Percentiles rank a stretch among this genome's conserved stretches.
Conservation (phyloP, 108 stramenopile species). For the Cylindrotheca closterium region DNA sequence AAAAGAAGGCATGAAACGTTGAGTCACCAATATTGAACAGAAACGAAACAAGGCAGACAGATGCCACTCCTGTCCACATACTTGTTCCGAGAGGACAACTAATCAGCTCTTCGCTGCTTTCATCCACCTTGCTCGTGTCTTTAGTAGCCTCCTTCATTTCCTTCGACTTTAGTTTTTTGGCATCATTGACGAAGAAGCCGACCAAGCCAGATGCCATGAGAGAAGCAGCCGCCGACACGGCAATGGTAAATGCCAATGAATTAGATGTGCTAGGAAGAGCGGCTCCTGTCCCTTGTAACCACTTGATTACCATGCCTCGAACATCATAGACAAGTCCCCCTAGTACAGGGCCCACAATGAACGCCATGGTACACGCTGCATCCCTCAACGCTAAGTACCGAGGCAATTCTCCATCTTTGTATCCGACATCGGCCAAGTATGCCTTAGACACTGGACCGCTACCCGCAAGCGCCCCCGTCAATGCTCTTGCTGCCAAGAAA, state of each 20-base stretch:
- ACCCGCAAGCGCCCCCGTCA: slow-evolving; percentile 74
- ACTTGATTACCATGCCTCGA: slow-evolving; percentile 13
- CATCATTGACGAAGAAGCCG: slow-evolving; percentile 35
- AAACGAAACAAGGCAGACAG: slow-evolving; percentile 56
- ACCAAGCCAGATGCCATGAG: slow-evolving; percentile 50
- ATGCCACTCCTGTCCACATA: slow-evolving; percentile 75
- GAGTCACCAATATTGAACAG: slow-evolving; percentile 73
- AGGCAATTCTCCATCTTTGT: slow-evolving; percentile 41
- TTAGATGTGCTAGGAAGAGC: slow-evolving; percentile 7
- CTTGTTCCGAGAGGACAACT: slow-evolving; percentile 67
- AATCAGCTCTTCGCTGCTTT: slow-evolving; percentile 30
- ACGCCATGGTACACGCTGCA: slow-evolving; percentile 72
- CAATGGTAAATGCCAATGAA: slow-evolving; percentile 59
- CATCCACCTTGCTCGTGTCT: slow-evolving; percentile 6
- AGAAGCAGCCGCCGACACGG: slow-evolving; percentile 59
- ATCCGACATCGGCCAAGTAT: slow-evolving; percentile 71
- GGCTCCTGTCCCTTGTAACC: slow-evolving; percentile 1
- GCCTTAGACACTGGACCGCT: slow-evolving; percentile 75
- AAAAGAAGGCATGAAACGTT: slow-evolving; percentile 79
- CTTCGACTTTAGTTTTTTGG: background rate
- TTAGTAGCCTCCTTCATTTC: background rate
- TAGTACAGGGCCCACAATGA: slow-evolving; percentile 67
- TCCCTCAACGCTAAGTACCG: slow-evolving; percentile 70
- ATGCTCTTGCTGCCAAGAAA: slow-evolving; percentile 59
- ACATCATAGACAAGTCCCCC: slow-evolving; percentile 62